Percentiles rank a stretch among this genome's conserved stretches.
Conservation (phyloP, 805 yeast genomes). For the Tetrapisispora taiwanensis region DNA sequence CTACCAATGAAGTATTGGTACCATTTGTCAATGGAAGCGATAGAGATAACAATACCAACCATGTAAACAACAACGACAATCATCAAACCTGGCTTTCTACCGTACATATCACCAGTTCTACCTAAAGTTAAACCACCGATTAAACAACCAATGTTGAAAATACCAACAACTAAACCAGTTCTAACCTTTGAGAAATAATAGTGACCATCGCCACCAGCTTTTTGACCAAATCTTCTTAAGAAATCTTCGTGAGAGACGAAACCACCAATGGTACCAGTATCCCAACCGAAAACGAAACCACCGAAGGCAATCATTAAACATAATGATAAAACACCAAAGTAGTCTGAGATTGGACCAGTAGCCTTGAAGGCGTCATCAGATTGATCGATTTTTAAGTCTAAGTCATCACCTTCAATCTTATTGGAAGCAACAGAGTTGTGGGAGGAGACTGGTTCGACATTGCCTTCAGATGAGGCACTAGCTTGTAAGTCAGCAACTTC, state of each 20-base stretch:
- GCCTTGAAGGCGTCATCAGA: background rate
- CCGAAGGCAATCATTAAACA: constrained; percentile 52
- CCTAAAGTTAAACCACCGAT: constrained; percentile 57
- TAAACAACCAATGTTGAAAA: constrained; percentile 69
- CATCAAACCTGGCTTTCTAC: constrained; percentile 58
- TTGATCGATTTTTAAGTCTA: constrained; percentile 5
- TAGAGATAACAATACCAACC: constrained; percentile 60
- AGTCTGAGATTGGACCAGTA: constrained; percentile 19
- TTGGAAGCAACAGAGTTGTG: constrained; percentile 7
- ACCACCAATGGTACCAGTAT: constrained; percentile 64
- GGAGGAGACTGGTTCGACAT: constrained; percentile 3
- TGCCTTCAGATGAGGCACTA: background rate
- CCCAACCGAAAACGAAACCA: constrained; percentile 72
- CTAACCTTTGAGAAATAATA: constrained; percentile 41
- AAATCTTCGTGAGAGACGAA: constrained; percentile 46
- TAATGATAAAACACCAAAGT: constrained; percentile 20
- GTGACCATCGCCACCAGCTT: constrained; percentile 17
- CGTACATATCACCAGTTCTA: constrained; percentile 49
- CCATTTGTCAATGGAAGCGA: constrained; percentile 46
- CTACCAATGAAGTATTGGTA: constrained; percentile 65
- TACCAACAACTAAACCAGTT: constrained; percentile 47
- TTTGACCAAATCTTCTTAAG: constrained; percentile 43
- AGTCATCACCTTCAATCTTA: constrained; percentile 7
- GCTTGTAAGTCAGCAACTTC: constrained; percentile 2
- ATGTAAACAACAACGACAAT: constrained; percentile 51